Percentiles rank a stretch among this genome's conserved stretches.
Evolutionary conservation across 441 rosid genomes (phyloP).

Genomic region (Bruguiera hainesii): DNA sequence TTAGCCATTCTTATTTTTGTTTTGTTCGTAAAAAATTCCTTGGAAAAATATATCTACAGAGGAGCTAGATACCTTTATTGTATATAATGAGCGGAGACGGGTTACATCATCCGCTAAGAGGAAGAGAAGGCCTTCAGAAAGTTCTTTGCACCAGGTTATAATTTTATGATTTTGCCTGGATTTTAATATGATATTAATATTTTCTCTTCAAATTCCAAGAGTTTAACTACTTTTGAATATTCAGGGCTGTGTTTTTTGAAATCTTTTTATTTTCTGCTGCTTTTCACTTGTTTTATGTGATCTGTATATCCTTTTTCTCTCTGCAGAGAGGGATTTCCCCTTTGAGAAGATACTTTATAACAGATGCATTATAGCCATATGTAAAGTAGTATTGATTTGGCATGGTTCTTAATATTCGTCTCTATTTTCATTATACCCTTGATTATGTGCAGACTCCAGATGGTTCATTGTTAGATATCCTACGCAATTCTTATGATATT

Average conservation of each 20-base stretch:
- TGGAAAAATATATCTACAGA: slow-evolving; percentile 37
- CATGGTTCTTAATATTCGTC: neutral
- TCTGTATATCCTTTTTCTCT: neutral
- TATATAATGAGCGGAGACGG: slow-evolving; percentile 76
- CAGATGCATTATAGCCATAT: neutral
- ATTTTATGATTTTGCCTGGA: slow-evolving; percentile 23
- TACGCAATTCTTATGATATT: slow-evolving; percentile 84
- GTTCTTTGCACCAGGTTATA: slow-evolving; percentile 78
- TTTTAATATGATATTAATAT: neutral
- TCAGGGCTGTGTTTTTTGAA: neutral
- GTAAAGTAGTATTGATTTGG: neutral
- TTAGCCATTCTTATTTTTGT: slow-evolving; percentile 1
- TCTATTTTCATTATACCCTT: neutral
- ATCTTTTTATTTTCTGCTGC: neutral
- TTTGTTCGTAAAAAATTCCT: slow-evolving; percentile 11
- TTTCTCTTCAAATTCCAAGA: too few relatives aligned
- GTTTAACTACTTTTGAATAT: too few relatives aligned
- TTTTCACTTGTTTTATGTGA: neutral
- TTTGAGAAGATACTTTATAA: neutral
- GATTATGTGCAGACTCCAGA: slow-evolving; percentile 77
- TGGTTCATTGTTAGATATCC: slow-evolving; percentile 80
- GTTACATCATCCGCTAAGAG: slow-evolving; percentile 95
- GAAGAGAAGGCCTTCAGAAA: slow-evolving; percentile 61
- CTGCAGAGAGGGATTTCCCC: neutral
- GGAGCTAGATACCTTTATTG: slow-evolving; percentile 72